Base-by-base conservation (phyloP, 148 eudicot genomes). In the Rhododendron simsii region DNA sequence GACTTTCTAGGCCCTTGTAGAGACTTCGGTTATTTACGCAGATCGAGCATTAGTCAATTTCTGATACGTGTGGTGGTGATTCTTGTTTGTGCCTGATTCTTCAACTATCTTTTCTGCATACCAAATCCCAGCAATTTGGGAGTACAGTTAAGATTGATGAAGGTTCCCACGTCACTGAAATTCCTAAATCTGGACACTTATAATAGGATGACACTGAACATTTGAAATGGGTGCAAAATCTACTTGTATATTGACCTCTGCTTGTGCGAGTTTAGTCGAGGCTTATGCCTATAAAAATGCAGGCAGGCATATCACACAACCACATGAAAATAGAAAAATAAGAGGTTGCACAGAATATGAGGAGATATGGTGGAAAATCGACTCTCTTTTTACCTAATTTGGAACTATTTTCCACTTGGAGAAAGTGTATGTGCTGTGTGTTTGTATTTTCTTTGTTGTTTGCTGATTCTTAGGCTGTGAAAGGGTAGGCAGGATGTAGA, bases 321-420 rank as follows among this genome's bases (percentile, higher is more conserved):
- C 37, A 30, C 79, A 41, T 0, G 57, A 45, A 41, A 45, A 41
- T 23, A 78, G 55, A 78, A 78, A 44, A 78, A 3, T 45, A 44
- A 59, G 81, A 45, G 57, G 0, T 78, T 55, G 28, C 45, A 85
- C 39, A 2, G 75, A 80, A 51, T 59, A 77, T 61, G 59, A 33
- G 75, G 83, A 79, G 48, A 65, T 30, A 65, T 61, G 41, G 61
- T 15, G 78, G 48, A 65, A 65, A 80, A 85, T 80, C 76, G 23
- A 48, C 26, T 12, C 30, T 51, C 65, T 50, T 45, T 69, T 35
- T 84, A 85, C 83, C 87, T 79, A 78, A 85, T 85, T 63, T 79
- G 87, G 87, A 7, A 76, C 14, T 23, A 21, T 77, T 84, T 75
- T 78, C 81, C 79, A 61, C 45, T 84, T 63, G 45, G 48, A 47